phyloP scores from a whole-genome alignment of 2,329 filamentous ascomycete species.

The Pseudogymnoascus sp. region DNA sequence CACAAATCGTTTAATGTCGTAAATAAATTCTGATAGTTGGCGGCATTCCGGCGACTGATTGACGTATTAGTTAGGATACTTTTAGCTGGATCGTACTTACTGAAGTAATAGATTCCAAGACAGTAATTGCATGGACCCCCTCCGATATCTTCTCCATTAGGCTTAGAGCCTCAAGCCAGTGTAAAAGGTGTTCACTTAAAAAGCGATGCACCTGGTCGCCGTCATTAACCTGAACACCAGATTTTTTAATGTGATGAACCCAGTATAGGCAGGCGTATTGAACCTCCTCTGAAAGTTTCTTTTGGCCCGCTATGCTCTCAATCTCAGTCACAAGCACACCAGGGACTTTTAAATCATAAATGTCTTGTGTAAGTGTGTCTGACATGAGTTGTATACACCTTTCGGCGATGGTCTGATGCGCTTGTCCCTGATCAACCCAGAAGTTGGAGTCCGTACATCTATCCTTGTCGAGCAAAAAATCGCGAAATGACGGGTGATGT shows the following conservation, averaged over 20 bases:
- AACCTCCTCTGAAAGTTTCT: no score
- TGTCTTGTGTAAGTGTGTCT: slow-evolving; percentile 21
- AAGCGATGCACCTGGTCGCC: neutral
- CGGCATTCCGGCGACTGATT: no score
- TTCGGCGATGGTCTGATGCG: slow-evolving; percentile 24
- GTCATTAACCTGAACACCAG: neutral
- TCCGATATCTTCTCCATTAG: no score
- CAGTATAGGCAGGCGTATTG: slow-evolving; percentile 15
- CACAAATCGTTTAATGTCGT: slow-evolving; percentile 9
- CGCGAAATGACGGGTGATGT: slow-evolving; percentile 22
- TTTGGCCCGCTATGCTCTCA: neutral
- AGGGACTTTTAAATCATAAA: slow-evolving; percentile 19
- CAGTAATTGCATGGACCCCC: no score
- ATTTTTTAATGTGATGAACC: slow-evolving; percentile 12
- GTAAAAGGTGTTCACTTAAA: neutral
- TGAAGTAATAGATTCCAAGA: no score
- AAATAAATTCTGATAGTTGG: neutral
- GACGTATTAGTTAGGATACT: no score
- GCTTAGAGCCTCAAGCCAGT: neutral
- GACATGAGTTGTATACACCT: slow-evolving; percentile 25
- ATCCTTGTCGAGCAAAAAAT: slow-evolving; percentile 21
- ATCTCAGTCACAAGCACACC: slow-evolving; percentile 15
- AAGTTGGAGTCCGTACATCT: slow-evolving; percentile 18
- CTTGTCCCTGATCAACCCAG: slow-evolving; percentile 26
- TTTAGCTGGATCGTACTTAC: no score